phyloP scores from a whole-genome alignment of 2,329 filamentous ascomycete genomes.

The Aureobasidium mangrovei region DNA sequence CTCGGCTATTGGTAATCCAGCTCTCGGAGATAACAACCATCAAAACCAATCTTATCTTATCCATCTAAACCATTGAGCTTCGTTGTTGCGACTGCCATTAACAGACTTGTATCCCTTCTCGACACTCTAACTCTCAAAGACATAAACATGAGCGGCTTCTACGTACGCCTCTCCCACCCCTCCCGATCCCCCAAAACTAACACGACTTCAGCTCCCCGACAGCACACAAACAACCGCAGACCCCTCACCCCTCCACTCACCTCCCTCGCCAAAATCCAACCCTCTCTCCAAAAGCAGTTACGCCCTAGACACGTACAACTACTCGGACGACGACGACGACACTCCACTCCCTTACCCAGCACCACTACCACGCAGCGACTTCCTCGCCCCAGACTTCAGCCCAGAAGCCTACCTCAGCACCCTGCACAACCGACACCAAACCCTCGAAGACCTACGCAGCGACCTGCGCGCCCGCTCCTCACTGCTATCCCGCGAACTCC shows the following conservation, averaged over 20 bases:
- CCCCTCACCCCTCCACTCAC: conserved; percentile 16
- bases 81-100: not conserved
- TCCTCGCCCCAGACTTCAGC: conserved; percentile 68
- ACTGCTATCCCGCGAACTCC: conserved; percentile 71
- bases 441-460: conserved; percentile 80
- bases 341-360: conserved; percentile 75
- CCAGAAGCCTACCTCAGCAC: conserved; percentile 75
- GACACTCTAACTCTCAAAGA: too few species aligned
- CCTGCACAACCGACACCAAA: conserved; percentile 81
- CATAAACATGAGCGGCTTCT: conserved; percentile 14
- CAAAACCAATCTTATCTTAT: conserved; percentile 1
- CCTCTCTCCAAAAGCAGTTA: conserved; percentile 31
- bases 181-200: not conserved
- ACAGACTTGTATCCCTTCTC: too few species aligned
- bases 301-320: conserved; percentile 25
- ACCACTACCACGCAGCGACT: conserved; percentile 73
- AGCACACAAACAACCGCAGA: conserved; percentile 15
- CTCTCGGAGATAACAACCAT: not conserved
- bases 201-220: conserved; percentile 14
- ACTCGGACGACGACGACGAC: conserved; percentile 48
- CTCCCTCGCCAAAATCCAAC: conserved; percentile 17
- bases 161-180: not conserved
- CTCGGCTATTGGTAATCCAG: conserved; percentile 12
- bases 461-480: conserved; percentile 77
- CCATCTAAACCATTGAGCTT: conserved; percentile 3